Conservation (phyloP, 345 rosid species). For the Camelina sativa region DNA sequence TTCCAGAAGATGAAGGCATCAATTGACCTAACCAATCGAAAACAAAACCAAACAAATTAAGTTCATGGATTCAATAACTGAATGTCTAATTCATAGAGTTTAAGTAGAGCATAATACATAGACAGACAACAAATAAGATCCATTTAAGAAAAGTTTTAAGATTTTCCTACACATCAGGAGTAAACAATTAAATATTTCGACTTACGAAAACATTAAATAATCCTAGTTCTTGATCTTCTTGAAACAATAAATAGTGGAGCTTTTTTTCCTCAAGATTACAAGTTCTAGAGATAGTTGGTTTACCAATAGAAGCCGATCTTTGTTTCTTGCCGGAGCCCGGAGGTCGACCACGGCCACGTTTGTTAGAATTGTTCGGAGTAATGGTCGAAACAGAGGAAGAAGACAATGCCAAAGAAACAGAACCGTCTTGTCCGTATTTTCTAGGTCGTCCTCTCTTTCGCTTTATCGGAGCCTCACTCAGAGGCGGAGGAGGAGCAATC, state of each 20-base stretch:
- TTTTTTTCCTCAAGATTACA: background rate
- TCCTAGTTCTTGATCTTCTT: background rate
- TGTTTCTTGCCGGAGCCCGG: conserved; percentile 88
- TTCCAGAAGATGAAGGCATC: conserved; percentile 77
- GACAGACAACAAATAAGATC: background rate
- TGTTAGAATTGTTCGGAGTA: conserved; percentile 57
- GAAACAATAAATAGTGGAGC: background rate
- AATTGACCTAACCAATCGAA: conserved; percentile 57
- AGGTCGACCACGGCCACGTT: conserved; percentile 93
- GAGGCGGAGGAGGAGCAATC: conserved; percentile 51
- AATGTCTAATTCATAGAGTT: conserved; percentile 1
- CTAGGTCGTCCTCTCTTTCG: conserved; percentile 93
- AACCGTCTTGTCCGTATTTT: conserved; percentile 80
- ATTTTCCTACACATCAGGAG: conserved; percentile 15
- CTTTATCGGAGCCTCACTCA: conserved; percentile 60
- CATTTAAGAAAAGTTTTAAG: background rate
- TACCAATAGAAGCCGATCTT: conserved; percentile 70
- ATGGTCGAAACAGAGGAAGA: conserved; percentile 59
- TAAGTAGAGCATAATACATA: conserved; percentile 12
- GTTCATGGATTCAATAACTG: conserved; percentile 10
- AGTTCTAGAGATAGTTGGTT: conserved; percentile 28
- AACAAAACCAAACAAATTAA: background rate
- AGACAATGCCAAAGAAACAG: conserved; percentile 79
- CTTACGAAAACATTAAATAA: background rate
- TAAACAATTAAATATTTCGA: conserved; percentile 6